phyloP scores from a whole-genome alignment of 768 basidiomycete species.

The Megacollybia marginata region DNA sequence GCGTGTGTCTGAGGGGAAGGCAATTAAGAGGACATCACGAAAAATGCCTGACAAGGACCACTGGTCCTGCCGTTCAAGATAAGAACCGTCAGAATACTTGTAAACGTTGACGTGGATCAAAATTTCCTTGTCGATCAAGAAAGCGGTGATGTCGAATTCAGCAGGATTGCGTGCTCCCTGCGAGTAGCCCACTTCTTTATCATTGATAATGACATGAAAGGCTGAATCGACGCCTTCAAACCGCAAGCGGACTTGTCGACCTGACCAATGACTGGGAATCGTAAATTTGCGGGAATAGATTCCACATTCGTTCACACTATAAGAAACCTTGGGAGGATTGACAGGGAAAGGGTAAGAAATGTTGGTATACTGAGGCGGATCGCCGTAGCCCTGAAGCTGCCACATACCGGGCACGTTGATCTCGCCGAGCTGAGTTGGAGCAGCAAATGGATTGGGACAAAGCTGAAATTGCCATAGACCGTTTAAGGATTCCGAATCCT shows the following conservation, averaged over 20 bases:
- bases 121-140: neutral
- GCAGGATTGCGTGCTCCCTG: constrained; percentile 5
- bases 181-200: constrained; percentile 4
- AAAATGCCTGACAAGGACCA: constrained; percentile 7
- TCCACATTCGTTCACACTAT: constrained; percentile 3
- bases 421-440: constrained; percentile 1
- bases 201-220: constrained; percentile 6
- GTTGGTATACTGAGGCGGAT: constrained; percentile 5
- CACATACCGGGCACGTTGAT: constrained; percentile 7
- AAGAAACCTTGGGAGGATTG: constrained; percentile 2
- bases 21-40: constrained; percentile 4
- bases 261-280: neutral
- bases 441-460: constrained; percentile 1
- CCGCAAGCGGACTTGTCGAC: neutral
- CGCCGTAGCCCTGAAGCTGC: constrained; percentile 7
- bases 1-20: constrained; percentile 2
- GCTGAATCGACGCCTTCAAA: constrained; percentile 7
- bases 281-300: constrained; percentile 3
- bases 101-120: constrained; percentile 5
- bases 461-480: constrained; percentile 5
- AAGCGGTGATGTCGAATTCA: constrained; percentile 4
- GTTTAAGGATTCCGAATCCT: constrained; percentile 4
- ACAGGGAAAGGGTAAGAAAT: constrained; percentile 6
- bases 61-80: constrained; percentile 7
- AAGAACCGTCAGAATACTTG: constrained; percentile 4